A percentile compares a stretch with the other conserved stretches of the same genome.
phyloP scores from a whole-genome alignment of 176 grass and related monocot genomes.

The Olyra latifolia region DNA sequence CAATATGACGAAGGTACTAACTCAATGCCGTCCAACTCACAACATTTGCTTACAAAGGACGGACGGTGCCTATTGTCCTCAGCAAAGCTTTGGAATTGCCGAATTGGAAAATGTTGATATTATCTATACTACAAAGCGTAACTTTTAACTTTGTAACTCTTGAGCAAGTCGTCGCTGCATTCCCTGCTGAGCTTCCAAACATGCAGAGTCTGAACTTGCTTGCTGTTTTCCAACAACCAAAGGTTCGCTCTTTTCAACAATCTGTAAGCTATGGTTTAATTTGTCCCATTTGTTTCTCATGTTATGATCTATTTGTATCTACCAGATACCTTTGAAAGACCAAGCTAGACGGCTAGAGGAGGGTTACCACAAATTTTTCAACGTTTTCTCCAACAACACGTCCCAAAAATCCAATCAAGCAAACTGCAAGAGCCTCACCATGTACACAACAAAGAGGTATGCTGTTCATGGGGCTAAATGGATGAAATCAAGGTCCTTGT shows the following conservation, averaged over 20 bases:
- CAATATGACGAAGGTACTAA: not conserved
- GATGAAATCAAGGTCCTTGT: too few species aligned
- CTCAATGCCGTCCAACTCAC: not conserved
- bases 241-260: not conserved
- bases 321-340: too few species aligned
- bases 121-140: too few species aligned
- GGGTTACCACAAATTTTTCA: too few species aligned
- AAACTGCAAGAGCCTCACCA: too few species aligned
- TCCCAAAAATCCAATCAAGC: too few species aligned
- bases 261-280: not conserved
- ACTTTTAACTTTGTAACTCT: not conserved
- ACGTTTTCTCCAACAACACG: too few species aligned
- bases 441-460: too few species aligned
- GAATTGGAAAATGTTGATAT: not conserved
- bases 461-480: too few species aligned
- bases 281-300: not conserved
- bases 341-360: too few species aligned
- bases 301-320: not conserved
- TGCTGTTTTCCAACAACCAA: not conserved
- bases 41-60: not conserved
- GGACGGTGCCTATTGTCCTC: not conserved
- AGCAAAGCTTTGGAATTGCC: not conserved
- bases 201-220: not conserved
- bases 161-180: not conserved
- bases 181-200: not conserved